Conservation (phyloP, 169 alveolate genomes). For the Cryptosporidium parvum region DNA sequence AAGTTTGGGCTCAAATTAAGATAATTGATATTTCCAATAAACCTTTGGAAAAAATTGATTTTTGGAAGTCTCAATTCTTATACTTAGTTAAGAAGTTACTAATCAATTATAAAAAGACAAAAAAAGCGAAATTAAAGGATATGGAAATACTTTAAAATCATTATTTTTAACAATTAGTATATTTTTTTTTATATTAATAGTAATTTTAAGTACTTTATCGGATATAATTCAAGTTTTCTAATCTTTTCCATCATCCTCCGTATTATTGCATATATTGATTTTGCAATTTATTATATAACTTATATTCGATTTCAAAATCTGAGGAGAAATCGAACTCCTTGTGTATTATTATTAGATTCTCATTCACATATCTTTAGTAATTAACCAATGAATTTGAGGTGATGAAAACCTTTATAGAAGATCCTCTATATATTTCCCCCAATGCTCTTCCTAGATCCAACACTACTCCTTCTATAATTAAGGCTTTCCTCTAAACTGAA, state of each 20-base stretch:
- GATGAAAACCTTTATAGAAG: not conserved
- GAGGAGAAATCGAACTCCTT: not conserved
- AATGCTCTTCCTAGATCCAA: constrained; percentile 32
- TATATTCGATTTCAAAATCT: not conserved
- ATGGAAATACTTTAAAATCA: not conserved
- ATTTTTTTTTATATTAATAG: not conserved
- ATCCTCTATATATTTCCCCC: not conserved
- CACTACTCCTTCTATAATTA: constrained; percentile 19
- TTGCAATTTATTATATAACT: not conserved
- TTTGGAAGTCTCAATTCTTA: constrained; percentile 34
- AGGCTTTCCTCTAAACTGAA: constrained; percentile 46
- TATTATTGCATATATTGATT: not conserved
- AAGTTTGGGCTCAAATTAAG: constrained; percentile 11
- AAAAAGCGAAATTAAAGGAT: not conserved
- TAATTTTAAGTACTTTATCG: not conserved
- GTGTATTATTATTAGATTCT: not conserved
- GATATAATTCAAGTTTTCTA: not conserved
- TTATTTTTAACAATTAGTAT: constrained; percentile 11
- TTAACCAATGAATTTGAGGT: not conserved
- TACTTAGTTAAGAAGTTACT: constrained; percentile 3
- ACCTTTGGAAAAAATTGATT: constrained; percentile 22
- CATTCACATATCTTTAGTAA: not conserved
- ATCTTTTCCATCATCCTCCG: not conserved
- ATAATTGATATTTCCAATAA: constrained; percentile 39
- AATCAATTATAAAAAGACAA: not conserved